Evolutionary conservation across 2,329 filamentous ascomycete species (phyloP).

Genomic region (Scedosporium apiospermum): DNA sequence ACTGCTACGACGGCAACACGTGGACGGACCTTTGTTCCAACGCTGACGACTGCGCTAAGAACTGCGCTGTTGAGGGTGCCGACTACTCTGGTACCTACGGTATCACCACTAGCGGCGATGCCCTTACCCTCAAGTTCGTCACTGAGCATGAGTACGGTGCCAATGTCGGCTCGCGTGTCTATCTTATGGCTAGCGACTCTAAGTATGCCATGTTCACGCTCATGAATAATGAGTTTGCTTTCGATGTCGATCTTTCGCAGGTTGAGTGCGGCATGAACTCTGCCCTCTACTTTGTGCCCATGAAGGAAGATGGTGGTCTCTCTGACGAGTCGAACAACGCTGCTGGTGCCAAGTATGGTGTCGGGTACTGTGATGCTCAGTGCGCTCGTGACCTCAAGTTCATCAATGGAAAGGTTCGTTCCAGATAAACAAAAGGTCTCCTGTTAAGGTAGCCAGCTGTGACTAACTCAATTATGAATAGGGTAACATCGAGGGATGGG

Average conservation of each 20-base stretch:
- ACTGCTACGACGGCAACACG: constrained; percentile 38
- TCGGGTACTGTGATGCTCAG: constrained; percentile 42
- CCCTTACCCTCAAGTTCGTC: constrained; percentile 40
- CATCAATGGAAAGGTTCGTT: constrained; percentile 29
- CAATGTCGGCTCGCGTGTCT: constrained; percentile 40
- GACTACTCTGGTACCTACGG: constrained; percentile 35
- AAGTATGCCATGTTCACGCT: constrained; percentile 53
- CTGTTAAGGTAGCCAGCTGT: constrained; percentile 7
- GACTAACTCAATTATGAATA: constrained; percentile 9
- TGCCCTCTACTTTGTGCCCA: constrained; percentile 50
- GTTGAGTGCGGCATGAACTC: constrained; percentile 57
- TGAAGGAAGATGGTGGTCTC: constrained; percentile 43
- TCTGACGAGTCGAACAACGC: constrained; percentile 32
- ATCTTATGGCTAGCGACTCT: constrained; percentile 44
- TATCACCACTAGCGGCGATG: constrained; percentile 33
- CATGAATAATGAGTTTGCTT: constrained; percentile 53
- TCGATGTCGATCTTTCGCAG: constrained; percentile 56
- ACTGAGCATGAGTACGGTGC: constrained; percentile 34
- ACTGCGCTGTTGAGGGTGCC: constrained; percentile 37
- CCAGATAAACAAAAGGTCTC: background rate
- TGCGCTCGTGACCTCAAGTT: constrained; percentile 39
- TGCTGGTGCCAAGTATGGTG: constrained; percentile 43
- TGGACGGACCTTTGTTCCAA: constrained; percentile 27
- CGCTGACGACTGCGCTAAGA: constrained; percentile 29
- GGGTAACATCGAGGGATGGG: constrained; percentile 33